Evolutionary conservation across 2,329 filamentous ascomycete species (phyloP).

Genomic region (Colletotrichum sp.): DNA sequence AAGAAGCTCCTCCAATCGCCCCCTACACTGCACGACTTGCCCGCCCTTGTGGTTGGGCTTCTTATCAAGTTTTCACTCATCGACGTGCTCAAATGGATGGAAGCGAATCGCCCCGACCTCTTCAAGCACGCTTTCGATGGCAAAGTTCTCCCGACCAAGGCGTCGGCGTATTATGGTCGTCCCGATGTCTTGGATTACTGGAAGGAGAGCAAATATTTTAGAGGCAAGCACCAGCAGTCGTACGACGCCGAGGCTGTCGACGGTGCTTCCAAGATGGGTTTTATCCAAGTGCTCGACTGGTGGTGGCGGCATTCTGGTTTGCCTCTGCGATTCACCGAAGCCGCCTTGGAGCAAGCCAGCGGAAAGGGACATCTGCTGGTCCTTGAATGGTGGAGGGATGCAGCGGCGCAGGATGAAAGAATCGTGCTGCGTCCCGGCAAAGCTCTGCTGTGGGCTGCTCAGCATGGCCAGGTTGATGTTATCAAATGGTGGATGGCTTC

Average conservation of each 20-base stretch:
- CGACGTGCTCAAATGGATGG: slow-evolving; percentile 74
- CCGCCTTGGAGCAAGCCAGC: slow-evolving; percentile 86
- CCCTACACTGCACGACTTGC: slow-evolving; percentile 72
- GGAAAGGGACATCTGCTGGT: slow-evolving; percentile 84
- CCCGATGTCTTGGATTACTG: slow-evolving; percentile 90
- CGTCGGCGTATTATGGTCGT: slow-evolving; percentile 84
- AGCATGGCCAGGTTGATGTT: slow-evolving; percentile 78
- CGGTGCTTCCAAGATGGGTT: slow-evolving; percentile 84
- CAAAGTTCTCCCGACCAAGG: slow-evolving; percentile 84
- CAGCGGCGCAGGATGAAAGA: slow-evolving; percentile 62
- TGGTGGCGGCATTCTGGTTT: slow-evolving; percentile 83
- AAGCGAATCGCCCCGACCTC: slow-evolving; percentile 68
- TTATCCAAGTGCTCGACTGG: slow-evolving; percentile 86
- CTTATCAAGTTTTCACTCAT: slow-evolving; percentile 91
- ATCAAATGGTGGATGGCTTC: slow-evolving; percentile 89
- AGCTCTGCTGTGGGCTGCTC: slow-evolving; percentile 81
- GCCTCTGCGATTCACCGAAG: slow-evolving; percentile 83
- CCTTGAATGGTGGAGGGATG: slow-evolving; percentile 90
- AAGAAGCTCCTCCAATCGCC: slow-evolving; percentile 74
- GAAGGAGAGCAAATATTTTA: slow-evolving; percentile 81
- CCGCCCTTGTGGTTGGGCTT: slow-evolving; percentile 81
- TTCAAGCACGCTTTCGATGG: slow-evolving; percentile 76
- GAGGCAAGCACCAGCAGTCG: slow-evolving; percentile 70
- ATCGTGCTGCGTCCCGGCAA: slow-evolving; percentile 80
- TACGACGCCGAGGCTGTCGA: slow-evolving; percentile 88